Conservation (phyloP, 2,329 filamentous ascomycete genomes). For the Onygenales sp. region DNA sequence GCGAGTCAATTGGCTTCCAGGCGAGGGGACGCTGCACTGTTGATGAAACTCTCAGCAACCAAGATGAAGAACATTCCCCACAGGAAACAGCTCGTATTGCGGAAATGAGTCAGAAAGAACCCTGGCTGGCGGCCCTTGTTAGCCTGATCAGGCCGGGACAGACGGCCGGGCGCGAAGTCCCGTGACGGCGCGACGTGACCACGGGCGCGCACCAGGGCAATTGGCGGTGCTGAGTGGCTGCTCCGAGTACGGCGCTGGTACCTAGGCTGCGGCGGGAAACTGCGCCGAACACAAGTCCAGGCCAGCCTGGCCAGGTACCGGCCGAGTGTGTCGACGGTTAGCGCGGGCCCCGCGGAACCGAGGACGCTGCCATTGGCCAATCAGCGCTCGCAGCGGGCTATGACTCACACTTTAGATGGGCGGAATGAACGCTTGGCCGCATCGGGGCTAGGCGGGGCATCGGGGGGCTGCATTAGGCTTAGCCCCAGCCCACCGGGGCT, state of each 20-base stretch:
- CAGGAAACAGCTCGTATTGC: too few relatives aligned
- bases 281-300: background rate
- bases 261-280: background rate
- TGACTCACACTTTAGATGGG: slow-evolving; percentile 31
- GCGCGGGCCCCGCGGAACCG: background rate
- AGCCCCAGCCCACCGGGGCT: slow-evolving; percentile 10
- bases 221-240: background rate
- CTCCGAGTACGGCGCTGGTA: background rate
- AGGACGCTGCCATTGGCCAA: slow-evolving; percentile 16
- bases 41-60: too few relatives aligned
- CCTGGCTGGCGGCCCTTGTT: background rate
- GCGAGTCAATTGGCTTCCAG: too few relatives aligned
- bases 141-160: background rate
- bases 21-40: too few relatives aligned
- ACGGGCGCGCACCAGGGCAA: background rate
- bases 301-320: background rate
- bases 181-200: background rate
- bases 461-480: slow-evolving; percentile 19
- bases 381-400: slow-evolving; percentile 10
- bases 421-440: slow-evolving; percentile 5
- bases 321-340: background rate
- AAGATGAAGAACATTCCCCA: too few relatives aligned
- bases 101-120: background rate
- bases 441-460: slow-evolving; percentile 7
- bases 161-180: background rate